Percentiles rank a stretch among this genome's conserved stretches.
These are phyloP conservation scores for Ascochyta pisi DNA, from an alignment of 2,329 filamentous ascomycete species.

Conservation along the genomic window DNA sequence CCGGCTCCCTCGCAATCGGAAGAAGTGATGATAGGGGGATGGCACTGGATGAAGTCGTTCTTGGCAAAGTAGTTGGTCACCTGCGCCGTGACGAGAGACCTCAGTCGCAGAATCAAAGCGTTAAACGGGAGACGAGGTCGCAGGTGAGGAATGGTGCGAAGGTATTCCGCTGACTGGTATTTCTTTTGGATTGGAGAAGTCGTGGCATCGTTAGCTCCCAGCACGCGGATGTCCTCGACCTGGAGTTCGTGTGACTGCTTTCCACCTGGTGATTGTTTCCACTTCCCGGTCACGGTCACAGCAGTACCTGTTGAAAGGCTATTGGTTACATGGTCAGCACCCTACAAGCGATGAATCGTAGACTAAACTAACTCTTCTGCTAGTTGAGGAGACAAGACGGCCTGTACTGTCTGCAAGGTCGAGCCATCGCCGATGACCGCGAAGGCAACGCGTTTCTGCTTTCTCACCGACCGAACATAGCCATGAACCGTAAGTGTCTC, in stretches of 20 bases:
- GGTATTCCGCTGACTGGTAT: slow-evolving; percentile 87
- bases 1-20: slow-evolving; percentile 97
- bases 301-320: slow-evolving; percentile 85
- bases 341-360: slow-evolving; percentile 2
- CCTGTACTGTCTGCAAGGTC: slow-evolving; percentile 78
- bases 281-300: slow-evolving; percentile 77
- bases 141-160: slow-evolving; percentile 87
- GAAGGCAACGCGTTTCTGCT: slow-evolving; percentile 85
- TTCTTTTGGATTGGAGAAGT: slow-evolving; percentile 96
- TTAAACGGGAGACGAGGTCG: slow-evolving; percentile 82
- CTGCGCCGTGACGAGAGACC: slow-evolving; percentile 78
- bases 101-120: slow-evolving; percentile 78
- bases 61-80: slow-evolving; percentile 77
- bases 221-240: slow-evolving; percentile 70
- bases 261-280: slow-evolving; percentile 73
- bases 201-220: slow-evolving; percentile 82
- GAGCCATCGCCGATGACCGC: slow-evolving; percentile 88
- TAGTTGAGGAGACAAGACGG: slow-evolving; percentile 74
- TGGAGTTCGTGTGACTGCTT: slow-evolving; percentile 82
- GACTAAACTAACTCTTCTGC: slow-evolving; percentile 70
- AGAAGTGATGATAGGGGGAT: slow-evolving; percentile 93
- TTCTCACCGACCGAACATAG: slow-evolving; percentile 82
- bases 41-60: slow-evolving; percentile 78
- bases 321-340: slow-evolving; percentile 26
- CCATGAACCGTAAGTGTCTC: slow-evolving; percentile 65